A percentile compares a stretch with the other conserved stretches of the same genome.
Conservation (phyloP, 257 asterid species). For the Solanum acaule region DNA sequence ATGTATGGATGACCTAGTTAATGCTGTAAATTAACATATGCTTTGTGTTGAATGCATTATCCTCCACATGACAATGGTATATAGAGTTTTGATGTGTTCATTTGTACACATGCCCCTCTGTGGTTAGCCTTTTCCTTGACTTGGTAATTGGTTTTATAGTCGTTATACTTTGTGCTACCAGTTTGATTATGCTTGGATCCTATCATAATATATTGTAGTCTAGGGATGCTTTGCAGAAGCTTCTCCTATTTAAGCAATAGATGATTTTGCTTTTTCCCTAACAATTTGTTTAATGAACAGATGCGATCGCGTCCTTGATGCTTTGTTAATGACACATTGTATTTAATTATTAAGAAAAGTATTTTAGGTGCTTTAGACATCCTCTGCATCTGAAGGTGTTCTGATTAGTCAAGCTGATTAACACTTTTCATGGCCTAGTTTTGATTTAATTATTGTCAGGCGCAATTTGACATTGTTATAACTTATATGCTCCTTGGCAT, state of each 20-base stretch:
- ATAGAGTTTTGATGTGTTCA: not conserved
- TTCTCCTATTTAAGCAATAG: not conserved
- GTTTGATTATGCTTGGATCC: not conserved
- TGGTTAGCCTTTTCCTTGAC: not conserved
- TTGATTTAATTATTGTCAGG: not conserved
- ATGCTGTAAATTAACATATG: not conserved
- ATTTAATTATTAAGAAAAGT: not conserved
- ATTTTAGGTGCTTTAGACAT: not conserved
- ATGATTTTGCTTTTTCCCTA: not conserved
- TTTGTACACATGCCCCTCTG: not conserved
- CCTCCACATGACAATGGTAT: not conserved
- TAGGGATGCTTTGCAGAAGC: not conserved
- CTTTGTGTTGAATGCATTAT: not conserved
- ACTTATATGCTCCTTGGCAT: not conserved
- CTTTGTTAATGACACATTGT: not conserved
- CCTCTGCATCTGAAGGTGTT: not conserved
- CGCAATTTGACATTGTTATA: not conserved
- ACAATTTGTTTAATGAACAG: not conserved
- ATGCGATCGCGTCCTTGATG: not conserved
- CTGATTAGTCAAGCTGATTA: not conserved
- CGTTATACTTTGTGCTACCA: not conserved
- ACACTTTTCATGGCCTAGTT: not conserved
- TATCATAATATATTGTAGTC: not conserved
- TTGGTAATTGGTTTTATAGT: not conserved
- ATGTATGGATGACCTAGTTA: slow-evolving; percentile 35